A percentile compares a stretch with the other conserved stretches of the same genome.
These are phyloP conservation scores for Xylaria polymorpha DNA, from an alignment of 2,329 filamentous ascomycete genomes.

Conservation along the genomic window DNA sequence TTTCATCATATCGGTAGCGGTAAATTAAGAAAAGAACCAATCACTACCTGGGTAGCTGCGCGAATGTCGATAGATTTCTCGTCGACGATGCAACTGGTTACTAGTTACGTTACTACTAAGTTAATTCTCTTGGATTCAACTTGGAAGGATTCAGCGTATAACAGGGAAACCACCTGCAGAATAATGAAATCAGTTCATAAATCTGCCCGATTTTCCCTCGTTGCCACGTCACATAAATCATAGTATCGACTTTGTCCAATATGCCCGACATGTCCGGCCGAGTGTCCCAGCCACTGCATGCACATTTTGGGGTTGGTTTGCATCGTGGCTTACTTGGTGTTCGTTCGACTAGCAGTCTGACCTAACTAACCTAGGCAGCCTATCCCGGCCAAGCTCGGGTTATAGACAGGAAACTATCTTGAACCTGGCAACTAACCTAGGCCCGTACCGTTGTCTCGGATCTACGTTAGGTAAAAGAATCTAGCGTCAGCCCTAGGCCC, in stretches of 20 bases:
- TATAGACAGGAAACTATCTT: not conserved
- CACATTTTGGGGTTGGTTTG: too few relatives aligned
- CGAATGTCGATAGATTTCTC: not conserved
- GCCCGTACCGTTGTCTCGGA: constrained; percentile 8
- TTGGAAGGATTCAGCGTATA: not conserved
- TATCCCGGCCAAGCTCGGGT: constrained; percentile 6
- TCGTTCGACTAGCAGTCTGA: too few relatives aligned
- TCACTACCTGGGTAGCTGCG: not conserved
- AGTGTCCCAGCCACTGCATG: not conserved
- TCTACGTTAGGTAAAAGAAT: not conserved
- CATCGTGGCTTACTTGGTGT: not conserved
- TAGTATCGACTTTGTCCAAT: not conserved
- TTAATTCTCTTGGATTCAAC: too few relatives aligned
- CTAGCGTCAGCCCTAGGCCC: constrained; percentile 6
- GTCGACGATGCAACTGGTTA: not conserved
- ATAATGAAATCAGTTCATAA: not conserved
- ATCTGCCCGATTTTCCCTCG: not conserved
- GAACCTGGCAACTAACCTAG: not conserved
- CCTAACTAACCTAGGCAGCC: not conserved
- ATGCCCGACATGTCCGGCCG: not conserved
- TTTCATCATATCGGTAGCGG: not conserved
- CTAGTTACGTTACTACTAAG: too few relatives aligned
- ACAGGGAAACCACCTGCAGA: not conserved
- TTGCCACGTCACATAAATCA: constrained; percentile 1
- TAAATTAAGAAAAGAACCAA: not conserved